A percentile compares a stretch with the other conserved stretches of the same genome.
Conservation (phyloP, 345 rosid genomes). For the Arabis alpina region DNA sequence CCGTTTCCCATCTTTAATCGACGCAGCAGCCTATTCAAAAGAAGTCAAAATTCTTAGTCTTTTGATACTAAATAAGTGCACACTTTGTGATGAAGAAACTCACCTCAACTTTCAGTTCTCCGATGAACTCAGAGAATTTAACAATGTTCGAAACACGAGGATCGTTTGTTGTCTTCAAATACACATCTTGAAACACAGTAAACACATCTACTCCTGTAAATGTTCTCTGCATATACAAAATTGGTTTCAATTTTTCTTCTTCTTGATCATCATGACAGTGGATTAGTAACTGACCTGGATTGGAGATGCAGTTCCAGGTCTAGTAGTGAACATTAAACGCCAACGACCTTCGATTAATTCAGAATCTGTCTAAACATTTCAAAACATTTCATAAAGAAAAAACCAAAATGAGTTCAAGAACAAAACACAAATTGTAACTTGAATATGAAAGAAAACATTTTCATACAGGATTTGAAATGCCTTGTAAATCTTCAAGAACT, state of each 20-base stretch:
- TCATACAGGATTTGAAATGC: conserved; percentile 75
- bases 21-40: conserved; percentile 74
- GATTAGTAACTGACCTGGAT: conserved; percentile 65
- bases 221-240: conserved; percentile 66
- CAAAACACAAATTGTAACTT: not conserved
- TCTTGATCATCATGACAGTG: conserved; percentile 5
- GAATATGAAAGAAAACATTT: conserved; percentile 22
- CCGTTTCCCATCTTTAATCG: conserved; percentile 61
- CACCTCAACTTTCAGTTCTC: conserved; percentile 97
- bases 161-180: conserved; percentile 67
- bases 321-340: conserved; percentile 92
- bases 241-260: not conserved
- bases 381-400: not conserved
- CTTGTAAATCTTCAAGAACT: conserved; percentile 70
- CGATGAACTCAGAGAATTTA: conserved; percentile 75
- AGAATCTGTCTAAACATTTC: conserved; percentile 62
- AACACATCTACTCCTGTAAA: conserved; percentile 90
- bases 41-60: not conserved
- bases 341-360: conserved; percentile 86
- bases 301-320: conserved; percentile 97
- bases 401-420: conserved; percentile 7
- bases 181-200: conserved; percentile 88
- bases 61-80: not conserved
- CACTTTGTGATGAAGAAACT: not conserved
- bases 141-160: conserved; percentile 93